Evolutionary conservation across 2,329 filamentous ascomycete genomes (phyloP).

Genomic region (Arthroderma uncinatum): DNA sequence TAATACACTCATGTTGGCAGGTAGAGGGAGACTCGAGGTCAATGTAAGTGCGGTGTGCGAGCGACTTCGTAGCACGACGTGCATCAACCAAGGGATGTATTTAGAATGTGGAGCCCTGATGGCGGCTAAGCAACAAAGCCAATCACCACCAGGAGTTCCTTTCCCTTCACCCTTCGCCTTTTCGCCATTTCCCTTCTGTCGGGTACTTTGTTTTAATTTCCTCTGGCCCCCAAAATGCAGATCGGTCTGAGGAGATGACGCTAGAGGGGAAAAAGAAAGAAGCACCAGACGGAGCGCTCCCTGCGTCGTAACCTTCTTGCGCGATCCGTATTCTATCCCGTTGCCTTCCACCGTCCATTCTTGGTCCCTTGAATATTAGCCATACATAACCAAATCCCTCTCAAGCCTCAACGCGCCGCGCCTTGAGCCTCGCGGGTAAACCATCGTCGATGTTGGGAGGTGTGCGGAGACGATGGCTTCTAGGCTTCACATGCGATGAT

Average conservation of each 20-base stretch:
- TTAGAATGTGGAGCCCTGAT: not conserved
- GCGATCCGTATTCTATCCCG: not conserved
- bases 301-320: constrained; percentile 1
- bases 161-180: not conserved
- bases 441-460: not conserved
- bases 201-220: constrained; percentile 1
- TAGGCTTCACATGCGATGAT: not conserved
- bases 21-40: not conserved
- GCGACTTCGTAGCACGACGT: not conserved
- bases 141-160: not conserved
- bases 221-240: constrained; percentile 5
- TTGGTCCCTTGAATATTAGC: not conserved
- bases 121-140: not conserved
- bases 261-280: not conserved
- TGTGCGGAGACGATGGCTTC: not conserved
- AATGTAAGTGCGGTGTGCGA: not conserved
- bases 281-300: not conserved
- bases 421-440: not conserved
- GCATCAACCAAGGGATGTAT: not conserved
- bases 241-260: not conserved
- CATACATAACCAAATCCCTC: not conserved
- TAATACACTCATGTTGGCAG: not conserved
- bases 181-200: constrained; percentile 3
- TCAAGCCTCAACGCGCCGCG: not conserved
- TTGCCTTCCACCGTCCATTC: not conserved